phyloP scores from a whole-genome alignment of 345 rosid species.

The Alliaria petiolata region DNA sequence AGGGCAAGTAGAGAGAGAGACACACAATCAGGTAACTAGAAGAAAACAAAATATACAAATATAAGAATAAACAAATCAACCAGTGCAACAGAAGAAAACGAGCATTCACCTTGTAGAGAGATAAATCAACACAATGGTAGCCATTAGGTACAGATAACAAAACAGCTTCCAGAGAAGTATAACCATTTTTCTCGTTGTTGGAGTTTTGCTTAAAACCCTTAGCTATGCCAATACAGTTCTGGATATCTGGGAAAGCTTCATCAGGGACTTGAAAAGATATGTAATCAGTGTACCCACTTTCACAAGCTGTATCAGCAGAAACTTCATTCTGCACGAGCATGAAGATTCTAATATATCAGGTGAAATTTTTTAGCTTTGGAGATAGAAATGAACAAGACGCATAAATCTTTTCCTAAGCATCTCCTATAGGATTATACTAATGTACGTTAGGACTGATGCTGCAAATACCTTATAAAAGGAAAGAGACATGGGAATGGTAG shows the following conservation, averaged over 20 bases:
- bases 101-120: constrained; percentile 72
- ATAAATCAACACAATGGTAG: constrained; percentile 66
- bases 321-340: constrained; percentile 40
- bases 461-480: constrained; percentile 65
- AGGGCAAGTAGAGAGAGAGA: background rate
- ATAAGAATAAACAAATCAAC: too few species aligned
- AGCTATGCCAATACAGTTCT: constrained; percentile 57
- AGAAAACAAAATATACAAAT: too few species aligned
- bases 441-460: background rate
- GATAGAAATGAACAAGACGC: background rate
- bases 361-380: constrained; percentile 17
- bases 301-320: constrained; percentile 28
- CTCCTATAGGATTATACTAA: background rate
- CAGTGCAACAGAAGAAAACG: too few species aligned
- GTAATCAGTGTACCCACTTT: constrained; percentile 54
- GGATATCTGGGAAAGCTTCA: constrained; percentile 42
- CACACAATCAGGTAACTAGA: background rate
- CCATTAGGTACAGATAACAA: constrained; percentile 61
- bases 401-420: constrained; percentile 10
- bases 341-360: background rate
- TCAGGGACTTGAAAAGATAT: constrained; percentile 61
- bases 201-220: constrained; percentile 48
- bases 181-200: constrained; percentile 36
- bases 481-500: constrained; percentile 59
- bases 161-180: constrained; percentile 54